Evolutionary conservation across 768 basidiomycete species (phyloP).

Genomic region (Pseudohyphozyma bogoriensis): DNA sequence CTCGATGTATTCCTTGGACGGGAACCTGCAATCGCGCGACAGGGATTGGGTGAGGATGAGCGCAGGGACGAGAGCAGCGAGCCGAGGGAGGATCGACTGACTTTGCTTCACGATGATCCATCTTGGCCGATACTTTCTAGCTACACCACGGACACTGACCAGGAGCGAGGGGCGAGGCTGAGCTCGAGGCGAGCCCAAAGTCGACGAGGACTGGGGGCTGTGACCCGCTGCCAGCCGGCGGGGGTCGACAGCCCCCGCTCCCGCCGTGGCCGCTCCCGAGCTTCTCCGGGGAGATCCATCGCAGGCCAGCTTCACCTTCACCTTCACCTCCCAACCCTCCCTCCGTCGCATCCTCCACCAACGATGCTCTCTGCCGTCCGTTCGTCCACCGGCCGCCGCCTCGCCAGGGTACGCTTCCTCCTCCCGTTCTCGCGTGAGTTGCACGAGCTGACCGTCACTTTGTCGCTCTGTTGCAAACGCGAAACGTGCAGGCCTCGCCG

Average conservation of each 20-base stretch:
- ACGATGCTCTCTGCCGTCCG: slow-evolving; percentile 24
- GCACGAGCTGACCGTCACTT: no score
- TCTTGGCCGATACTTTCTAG: no score
- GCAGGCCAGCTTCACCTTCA: neutral
- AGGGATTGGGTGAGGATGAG: neutral
- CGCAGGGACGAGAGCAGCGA: no score
- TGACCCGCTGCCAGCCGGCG: neutral
- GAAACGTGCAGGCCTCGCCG: neutral
- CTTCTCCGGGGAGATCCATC: neutral
- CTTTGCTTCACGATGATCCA: slow-evolving; percentile 5
- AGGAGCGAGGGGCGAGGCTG: no score
- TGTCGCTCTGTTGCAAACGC: neutral
- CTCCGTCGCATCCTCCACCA: neutral
- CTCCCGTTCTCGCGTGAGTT: no score
- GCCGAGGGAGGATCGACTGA: neutral
- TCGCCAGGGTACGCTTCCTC: slow-evolving; percentile 11
- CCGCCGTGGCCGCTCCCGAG: neutral
- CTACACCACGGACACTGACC: no score
- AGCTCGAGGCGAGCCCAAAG: no score
- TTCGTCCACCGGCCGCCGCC: slow-evolving; percentile 8
- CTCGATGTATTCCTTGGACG: slow-evolving; percentile 29
- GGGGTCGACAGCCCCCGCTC: neutral
- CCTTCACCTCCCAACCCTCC: neutral
- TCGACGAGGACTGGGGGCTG: neutral
- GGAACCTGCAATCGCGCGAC: slow-evolving; percentile 7